A percentile compares a stretch with the other conserved stretches of the same genome.
phyloP scores from a whole-genome alignment of 2,329 filamentous ascomycete species.

The Colletotrichum orbiculare region DNA sequence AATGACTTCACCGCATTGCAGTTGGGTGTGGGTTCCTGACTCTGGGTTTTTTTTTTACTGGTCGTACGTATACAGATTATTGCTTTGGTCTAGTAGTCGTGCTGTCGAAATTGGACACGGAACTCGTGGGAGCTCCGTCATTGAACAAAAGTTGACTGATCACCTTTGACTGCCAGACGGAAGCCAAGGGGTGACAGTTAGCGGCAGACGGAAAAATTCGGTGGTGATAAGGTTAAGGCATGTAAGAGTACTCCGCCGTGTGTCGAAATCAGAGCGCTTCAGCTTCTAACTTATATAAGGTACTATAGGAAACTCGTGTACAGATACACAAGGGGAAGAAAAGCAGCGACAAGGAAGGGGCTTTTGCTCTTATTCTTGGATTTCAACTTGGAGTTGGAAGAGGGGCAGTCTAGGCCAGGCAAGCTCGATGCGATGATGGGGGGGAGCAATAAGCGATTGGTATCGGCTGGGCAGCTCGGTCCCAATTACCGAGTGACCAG shows the following conservation, averaged over 20 bases:
- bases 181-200: too few relatives aligned
- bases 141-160: conserved; percentile 13
- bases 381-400: too few relatives aligned
- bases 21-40: conserved; percentile 11
- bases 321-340: too few relatives aligned
- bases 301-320: too few relatives aligned
- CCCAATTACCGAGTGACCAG: conserved; percentile 30
- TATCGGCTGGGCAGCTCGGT: conserved; percentile 29
- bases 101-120: conserved; percentile 14
- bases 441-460: conserved; percentile 23
- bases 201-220: too few relatives aligned
- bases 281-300: too few relatives aligned
- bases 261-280: too few relatives aligned
- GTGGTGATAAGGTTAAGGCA: too few relatives aligned
- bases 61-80: background rate
- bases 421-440: background rate
- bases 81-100: background rate
- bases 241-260: too few relatives aligned
- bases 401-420: too few relatives aligned
- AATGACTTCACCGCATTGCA: conserved; percentile 34
- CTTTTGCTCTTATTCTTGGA: too few relatives aligned
- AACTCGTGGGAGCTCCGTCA: conserved; percentile 7
- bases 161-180: background rate
- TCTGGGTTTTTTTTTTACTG: background rate
- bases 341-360: too few relatives aligned